phyloP scores from a whole-genome alignment of 2,329 filamentous ascomycete species.

The Penicillium sp. region DNA sequence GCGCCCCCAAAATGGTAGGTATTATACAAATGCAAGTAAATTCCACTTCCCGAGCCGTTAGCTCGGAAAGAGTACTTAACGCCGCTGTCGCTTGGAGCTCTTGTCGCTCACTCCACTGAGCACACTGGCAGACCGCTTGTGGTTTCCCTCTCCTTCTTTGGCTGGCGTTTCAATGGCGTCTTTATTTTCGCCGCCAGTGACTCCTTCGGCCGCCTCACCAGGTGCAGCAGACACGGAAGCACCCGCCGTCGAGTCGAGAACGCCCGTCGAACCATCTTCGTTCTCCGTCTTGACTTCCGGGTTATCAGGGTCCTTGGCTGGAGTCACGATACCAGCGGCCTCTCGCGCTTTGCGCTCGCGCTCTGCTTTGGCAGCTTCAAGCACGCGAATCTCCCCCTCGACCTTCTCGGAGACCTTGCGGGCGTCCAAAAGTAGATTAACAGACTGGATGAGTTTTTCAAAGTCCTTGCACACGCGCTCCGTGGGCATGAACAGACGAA shows the following conservation, averaged over 20 bases:
- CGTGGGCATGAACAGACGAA: constrained; percentile 46
- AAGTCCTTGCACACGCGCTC: constrained; percentile 47
- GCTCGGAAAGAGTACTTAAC: constrained; percentile 20
- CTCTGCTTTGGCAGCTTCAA: constrained; percentile 40
- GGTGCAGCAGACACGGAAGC: constrained; percentile 13
- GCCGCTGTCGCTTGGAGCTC: constrained; percentile 48
- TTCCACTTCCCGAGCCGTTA: not conserved
- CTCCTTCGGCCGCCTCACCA: constrained; percentile 5
- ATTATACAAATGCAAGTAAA: not conserved
- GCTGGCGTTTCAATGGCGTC: constrained; percentile 4
- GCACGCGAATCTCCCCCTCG: constrained; percentile 44
- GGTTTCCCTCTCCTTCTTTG: constrained; percentile 29
- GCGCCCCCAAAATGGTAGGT: constrained; percentile 9
- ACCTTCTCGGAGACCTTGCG: constrained; percentile 46
- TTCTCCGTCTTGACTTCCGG: constrained; percentile 34
- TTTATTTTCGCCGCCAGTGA: constrained; percentile 7
- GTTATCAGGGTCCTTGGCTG: constrained; percentile 15
- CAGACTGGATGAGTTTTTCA: constrained; percentile 44
- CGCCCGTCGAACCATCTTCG: constrained; percentile 23
- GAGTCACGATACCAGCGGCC: constrained; percentile 23
- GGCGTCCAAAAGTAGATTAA: constrained; percentile 45
- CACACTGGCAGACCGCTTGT: constrained; percentile 79
- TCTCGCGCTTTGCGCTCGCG: constrained; percentile 29
- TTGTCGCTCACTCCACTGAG: constrained; percentile 64
- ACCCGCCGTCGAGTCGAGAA: constrained; percentile 15